Conservation (phyloP, 768 basidiomycete genomes). For the Lentinula lateritia region DNA sequence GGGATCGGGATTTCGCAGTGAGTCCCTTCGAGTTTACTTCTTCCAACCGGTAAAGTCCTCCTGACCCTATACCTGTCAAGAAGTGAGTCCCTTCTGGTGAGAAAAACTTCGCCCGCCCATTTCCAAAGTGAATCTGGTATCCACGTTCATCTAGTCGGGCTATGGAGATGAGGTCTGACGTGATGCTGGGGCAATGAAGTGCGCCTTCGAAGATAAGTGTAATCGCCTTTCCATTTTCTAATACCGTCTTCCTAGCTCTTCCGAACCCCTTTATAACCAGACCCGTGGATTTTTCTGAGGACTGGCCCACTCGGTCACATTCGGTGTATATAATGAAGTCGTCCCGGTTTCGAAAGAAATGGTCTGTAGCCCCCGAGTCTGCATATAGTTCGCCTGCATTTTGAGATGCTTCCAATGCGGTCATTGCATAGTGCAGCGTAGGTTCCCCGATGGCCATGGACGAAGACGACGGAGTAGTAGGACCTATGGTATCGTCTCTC, state of each 20-base stretch:
- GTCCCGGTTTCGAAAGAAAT: too few species aligned
- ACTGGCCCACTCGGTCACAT: too few species aligned
- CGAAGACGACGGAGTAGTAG: background rate
- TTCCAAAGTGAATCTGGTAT: constrained; percentile 10
- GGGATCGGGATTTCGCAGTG: constrained; percentile 11
- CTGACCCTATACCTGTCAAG: background rate
- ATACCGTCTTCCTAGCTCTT: constrained; percentile 9
- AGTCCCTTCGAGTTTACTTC: background rate
- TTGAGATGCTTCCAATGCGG: background rate
- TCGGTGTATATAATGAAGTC: too few species aligned
- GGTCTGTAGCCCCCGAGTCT: constrained; percentile 20
- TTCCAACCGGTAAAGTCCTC: background rate
- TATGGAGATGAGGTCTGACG: constrained; percentile 21
- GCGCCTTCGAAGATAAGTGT: constrained; percentile 16
- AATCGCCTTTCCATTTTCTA: constrained; percentile 3
- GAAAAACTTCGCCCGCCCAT: background rate
- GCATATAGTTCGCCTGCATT: background rate
- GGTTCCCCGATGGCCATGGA: background rate
- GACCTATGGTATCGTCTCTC: background rate
- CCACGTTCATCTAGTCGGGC: constrained; percentile 12
- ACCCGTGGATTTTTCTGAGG: constrained; percentile 5
- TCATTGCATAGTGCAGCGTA: background rate
- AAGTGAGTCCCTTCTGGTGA: background rate
- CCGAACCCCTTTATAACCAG: constrained; percentile 19
- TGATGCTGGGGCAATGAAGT: constrained; percentile 19